Evolutionary conservation across 1,139 yeast species (phyloP), one percentile per base, ranked within the genome.

Genomic region (Suhomyces choctaworum): DNA sequence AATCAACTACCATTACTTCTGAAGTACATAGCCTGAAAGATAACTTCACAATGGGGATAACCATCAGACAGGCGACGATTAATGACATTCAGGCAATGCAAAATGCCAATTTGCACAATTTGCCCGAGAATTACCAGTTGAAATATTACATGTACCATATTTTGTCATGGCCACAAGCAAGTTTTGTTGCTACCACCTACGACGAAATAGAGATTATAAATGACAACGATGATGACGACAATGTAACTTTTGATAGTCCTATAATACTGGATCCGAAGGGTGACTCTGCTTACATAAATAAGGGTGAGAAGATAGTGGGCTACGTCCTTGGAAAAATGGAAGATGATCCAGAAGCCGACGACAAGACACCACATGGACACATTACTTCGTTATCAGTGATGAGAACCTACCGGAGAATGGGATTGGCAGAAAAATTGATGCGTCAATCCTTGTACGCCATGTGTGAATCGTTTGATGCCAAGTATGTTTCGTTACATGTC

Each of bases 291-390:
- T 82, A 82, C 54, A 75, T 81, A 35, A 69, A 64, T 12, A 67
- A 68, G 19, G 84, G 83, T 23, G 96, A 87, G 57, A 83, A 87
- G 48, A 74, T 92, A 30, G 95, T 92, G 23, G 98, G 98, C 4
- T 94, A 92, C 56, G 97, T 88, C 4, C 71, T 92, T 47, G 96
- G 96, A 2, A 92, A 92, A 59, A 87, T 92, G 96, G 96, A 92
- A 51, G 98, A 94, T 57, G 96, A 88, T 51, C 88, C 89, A 25
- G 86, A 81, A 14, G 78, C 82, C 2, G 78, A 71, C 26, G 86
- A 80, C 40, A 73, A 77, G 25, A 77, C 83, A 7, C 90, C 92
- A 8, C 95, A 88, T 56, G 98, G 97, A 0, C 99, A 92, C 64
- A 81, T 92, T 46, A 92, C 98, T 0, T 87, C 96, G 19, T 66